Evolutionary conservation across 2,329 filamentous ascomycete genomes (phyloP).

Genomic region (Talaromyces sp.): DNA sequence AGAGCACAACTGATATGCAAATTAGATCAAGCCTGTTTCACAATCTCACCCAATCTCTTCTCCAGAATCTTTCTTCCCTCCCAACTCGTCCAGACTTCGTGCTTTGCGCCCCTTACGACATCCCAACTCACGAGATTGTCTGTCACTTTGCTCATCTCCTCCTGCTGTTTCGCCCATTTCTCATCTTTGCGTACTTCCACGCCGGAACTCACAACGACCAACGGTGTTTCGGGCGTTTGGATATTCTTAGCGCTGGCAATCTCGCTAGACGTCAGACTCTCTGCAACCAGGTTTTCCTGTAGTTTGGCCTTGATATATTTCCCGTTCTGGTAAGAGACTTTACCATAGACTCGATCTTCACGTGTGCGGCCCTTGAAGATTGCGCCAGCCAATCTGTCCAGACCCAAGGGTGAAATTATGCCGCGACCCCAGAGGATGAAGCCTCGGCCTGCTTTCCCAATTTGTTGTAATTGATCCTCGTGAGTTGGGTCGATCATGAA

Average conservation of each 20-base stretch:
- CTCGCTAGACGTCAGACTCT: constrained; percentile 79
- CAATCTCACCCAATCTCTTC: constrained; percentile 67
- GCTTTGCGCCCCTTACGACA: constrained; percentile 76
- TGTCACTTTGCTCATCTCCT: constrained; percentile 77
- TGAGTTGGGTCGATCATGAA: constrained; percentile 86
- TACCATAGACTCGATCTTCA: constrained; percentile 81
- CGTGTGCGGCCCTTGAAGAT: constrained; percentile 76
- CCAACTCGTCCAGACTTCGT: constrained; percentile 76
- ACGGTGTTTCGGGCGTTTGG: constrained; percentile 62
- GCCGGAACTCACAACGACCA: constrained; percentile 81
- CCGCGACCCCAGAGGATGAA: constrained; percentile 86
- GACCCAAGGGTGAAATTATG: constrained; percentile 78
- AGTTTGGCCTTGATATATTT: constrained; percentile 87
- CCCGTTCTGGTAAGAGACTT: constrained; percentile 71
- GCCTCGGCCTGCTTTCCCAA: constrained; percentile 67
- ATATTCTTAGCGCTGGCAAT: constrained; percentile 74
- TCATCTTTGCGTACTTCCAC: constrained; percentile 62
- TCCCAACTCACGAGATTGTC: constrained; percentile 79
- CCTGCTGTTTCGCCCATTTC: constrained; percentile 79
- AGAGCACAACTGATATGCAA: not conserved
- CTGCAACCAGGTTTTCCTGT: constrained; percentile 86
- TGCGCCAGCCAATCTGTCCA: constrained; percentile 75
- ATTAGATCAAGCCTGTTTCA: constrained; percentile 1
- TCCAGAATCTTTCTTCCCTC: constrained; percentile 74
- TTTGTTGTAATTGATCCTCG: constrained; percentile 68